These are phyloP conservation scores for Cyclostephanos invisitatus DNA, from an alignment of 108 stramenopile species.

Conservation along the genomic window DNA sequence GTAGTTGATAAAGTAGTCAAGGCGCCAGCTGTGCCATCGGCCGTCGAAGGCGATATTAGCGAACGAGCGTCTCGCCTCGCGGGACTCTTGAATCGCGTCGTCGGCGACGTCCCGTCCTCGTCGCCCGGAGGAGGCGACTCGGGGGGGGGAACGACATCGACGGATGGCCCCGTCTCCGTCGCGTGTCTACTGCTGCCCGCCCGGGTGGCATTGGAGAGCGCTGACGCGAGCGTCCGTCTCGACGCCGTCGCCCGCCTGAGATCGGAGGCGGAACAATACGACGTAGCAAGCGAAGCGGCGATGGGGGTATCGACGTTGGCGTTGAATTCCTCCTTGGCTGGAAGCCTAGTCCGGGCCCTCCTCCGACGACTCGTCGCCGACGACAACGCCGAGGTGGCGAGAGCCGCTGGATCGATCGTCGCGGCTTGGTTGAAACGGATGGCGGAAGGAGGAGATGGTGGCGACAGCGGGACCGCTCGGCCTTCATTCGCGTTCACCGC, in stretches of 20 bases:
- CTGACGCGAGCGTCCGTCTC: conserved; percentile 61
- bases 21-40: neutral
- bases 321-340: conserved; percentile 18
- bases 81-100: conserved; percentile 26
- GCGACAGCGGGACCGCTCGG: neutral
- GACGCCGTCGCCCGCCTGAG: conserved; percentile 57
- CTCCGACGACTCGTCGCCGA: conserved; percentile 63
- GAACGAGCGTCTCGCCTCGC: conserved; percentile 30
- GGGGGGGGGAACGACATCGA: conserved; percentile 1
- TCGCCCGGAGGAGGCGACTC: neutral
- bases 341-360: conserved; percentile 50
- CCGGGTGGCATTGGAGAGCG: conserved; percentile 75
- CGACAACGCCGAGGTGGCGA: conserved; percentile 55
- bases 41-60: neutral
- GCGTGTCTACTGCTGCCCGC: conserved; percentile 54
- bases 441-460: conserved; percentile 5
- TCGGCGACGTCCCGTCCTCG: neutral
- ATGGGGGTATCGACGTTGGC: neutral
- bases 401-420: conserved; percentile 56
- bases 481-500: neutral
- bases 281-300: conserved; percentile 15
- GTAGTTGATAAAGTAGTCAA: conserved; percentile 20
- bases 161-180: conserved; percentile 11
- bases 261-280: conserved; percentile 15
- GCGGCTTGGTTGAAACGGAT: conserved; percentile 25